phyloP scores from a whole-genome alignment of 2,329 filamentous ascomycete species.

The Colletotrichum graminicola region DNA sequence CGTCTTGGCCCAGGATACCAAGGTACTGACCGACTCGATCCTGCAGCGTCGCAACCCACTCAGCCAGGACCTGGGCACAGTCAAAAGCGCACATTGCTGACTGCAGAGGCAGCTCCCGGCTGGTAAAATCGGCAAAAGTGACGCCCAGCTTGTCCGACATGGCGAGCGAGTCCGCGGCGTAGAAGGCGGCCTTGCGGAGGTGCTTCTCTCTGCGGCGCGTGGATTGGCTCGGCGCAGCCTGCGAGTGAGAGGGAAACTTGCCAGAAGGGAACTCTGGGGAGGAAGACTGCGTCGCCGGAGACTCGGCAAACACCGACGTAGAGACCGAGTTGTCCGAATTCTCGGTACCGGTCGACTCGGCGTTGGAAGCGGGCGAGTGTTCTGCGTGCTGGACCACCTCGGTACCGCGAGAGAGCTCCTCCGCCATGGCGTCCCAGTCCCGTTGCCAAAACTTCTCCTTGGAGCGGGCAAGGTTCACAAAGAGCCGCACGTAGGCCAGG shows the following conservation, averaged over 20 bases:
- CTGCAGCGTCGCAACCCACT: slow-evolving; percentile 94
- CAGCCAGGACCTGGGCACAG: slow-evolving; percentile 91
- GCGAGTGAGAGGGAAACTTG: slow-evolving; percentile 50
- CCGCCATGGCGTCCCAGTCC: slow-evolving; percentile 91
- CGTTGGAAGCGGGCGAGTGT: slow-evolving; percentile 66
- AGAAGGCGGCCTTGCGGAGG: slow-evolving; percentile 93
- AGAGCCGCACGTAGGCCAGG: slow-evolving; percentile 90
- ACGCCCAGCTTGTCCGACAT: slow-evolving; percentile 90
- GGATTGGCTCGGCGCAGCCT: slow-evolving; percentile 51
- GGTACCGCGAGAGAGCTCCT: slow-evolving; percentile 83
- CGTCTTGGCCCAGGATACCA: slow-evolving; percentile 86
- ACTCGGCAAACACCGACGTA: slow-evolving; percentile 63
- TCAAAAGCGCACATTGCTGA: slow-evolving; percentile 94
- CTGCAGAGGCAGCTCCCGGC: slow-evolving; percentile 88
- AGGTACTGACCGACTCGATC: slow-evolving; percentile 92
- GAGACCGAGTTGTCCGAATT: slow-evolving; percentile 61
- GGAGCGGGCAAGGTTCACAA: slow-evolving; percentile 90
- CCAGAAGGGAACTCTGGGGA: slow-evolving; percentile 60
- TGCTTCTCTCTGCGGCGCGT: slow-evolving; percentile 85
- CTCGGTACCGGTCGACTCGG: slow-evolving; percentile 59
- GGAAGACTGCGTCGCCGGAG: slow-evolving; percentile 64
- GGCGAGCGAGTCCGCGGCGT: slow-evolving; percentile 89
- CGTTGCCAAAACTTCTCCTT: slow-evolving; percentile 96
- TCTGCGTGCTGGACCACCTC: slow-evolving; percentile 82
- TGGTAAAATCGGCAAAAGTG: slow-evolving; percentile 86